A percentile compares a stretch with the other conserved stretches of the same genome.
Conservation (phyloP, 2,329 filamentous ascomycete genomes). For the Pseudodiploospora longispora region DNA sequence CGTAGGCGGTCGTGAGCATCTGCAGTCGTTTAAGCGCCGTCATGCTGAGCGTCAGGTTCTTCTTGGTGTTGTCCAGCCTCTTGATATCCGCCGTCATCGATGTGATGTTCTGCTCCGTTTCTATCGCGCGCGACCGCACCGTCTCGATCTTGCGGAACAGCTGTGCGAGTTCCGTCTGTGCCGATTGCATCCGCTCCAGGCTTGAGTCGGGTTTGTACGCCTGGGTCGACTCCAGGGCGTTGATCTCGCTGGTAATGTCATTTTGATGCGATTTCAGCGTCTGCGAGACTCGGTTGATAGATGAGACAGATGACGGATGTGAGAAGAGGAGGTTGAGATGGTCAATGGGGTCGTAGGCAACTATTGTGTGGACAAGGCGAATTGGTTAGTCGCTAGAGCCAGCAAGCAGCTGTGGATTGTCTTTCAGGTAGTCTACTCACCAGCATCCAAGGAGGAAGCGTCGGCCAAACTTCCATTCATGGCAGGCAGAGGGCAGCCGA, state of each 20-base stretch:
- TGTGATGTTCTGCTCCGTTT: slow-evolving; percentile 92
- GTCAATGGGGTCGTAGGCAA: slow-evolving; percentile 83
- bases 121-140: slow-evolving; percentile 78
- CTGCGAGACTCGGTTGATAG: slow-evolving; percentile 65
- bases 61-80: slow-evolving; percentile 90
- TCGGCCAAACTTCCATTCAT: slow-evolving; percentile 34
- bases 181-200: slow-evolving; percentile 82
- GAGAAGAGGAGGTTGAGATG: slow-evolving; percentile 93
- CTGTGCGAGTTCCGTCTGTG: slow-evolving; percentile 79
- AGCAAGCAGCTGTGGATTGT: slow-evolving; percentile 3
- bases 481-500: too few species aligned
- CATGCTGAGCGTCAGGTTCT: slow-evolving; percentile 94
- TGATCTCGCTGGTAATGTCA: slow-evolving; percentile 74
- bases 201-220: slow-evolving; percentile 80
- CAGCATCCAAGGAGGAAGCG: slow-evolving; percentile 35
- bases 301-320: slow-evolving; percentile 74
- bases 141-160: slow-evolving; percentile 93
- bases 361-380: slow-evolving; percentile 22
- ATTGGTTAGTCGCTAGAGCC: slow-evolving; percentile 13
- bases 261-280: slow-evolving; percentile 69
- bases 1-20: slow-evolving; percentile 99
- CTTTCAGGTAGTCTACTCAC: slow-evolving; percentile 20
- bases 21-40: slow-evolving; percentile 93
- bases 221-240: slow-evolving; percentile 65
- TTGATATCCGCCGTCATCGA: slow-evolving; percentile 99